Evolutionary conservation across 306 rosid species (phyloP).

Genomic region (Ceratonia siliqua): DNA sequence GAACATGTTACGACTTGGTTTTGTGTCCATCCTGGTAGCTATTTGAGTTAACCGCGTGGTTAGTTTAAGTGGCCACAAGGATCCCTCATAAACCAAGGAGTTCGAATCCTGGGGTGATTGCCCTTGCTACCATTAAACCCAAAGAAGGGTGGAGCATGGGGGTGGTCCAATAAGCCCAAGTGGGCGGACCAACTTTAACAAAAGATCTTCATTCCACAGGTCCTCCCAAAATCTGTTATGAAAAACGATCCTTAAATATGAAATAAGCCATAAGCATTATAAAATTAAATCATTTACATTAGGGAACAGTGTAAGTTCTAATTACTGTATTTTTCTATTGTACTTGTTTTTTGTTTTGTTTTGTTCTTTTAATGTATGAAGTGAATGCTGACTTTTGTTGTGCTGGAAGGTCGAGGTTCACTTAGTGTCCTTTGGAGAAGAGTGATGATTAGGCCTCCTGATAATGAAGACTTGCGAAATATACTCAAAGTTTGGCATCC

Average conservation of each 20-base stretch:
- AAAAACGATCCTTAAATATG: background rate
- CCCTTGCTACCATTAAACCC: too few relatives aligned
- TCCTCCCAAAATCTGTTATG: background rate
- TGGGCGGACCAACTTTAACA: too few relatives aligned
- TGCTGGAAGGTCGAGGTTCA: conserved; percentile 62
- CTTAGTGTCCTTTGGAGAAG: conserved; percentile 76
- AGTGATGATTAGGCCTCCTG: conserved; percentile 67
- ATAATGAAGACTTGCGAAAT: conserved; percentile 56
- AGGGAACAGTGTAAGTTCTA: background rate
- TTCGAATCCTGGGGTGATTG: too few relatives aligned
- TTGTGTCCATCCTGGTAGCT: too few relatives aligned
- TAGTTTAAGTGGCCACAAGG: too few relatives aligned
- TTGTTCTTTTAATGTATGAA: background rate
- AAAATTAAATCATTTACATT: background rate
- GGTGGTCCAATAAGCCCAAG: too few relatives aligned
- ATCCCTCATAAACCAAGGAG: too few relatives aligned
- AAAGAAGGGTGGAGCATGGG: too few relatives aligned
- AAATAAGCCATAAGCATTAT: background rate
- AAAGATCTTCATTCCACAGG: background rate
- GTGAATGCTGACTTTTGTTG: conserved; percentile 12
- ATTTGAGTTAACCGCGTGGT: too few relatives aligned
- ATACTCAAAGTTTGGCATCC: conserved; percentile 66
- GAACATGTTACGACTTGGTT: too few relatives aligned
- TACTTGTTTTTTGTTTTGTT: background rate
- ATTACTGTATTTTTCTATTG: background rate